Conservation (phyloP, 2,329 filamentous ascomycete genomes). For the Knoxdaviesia proteae region DNA sequence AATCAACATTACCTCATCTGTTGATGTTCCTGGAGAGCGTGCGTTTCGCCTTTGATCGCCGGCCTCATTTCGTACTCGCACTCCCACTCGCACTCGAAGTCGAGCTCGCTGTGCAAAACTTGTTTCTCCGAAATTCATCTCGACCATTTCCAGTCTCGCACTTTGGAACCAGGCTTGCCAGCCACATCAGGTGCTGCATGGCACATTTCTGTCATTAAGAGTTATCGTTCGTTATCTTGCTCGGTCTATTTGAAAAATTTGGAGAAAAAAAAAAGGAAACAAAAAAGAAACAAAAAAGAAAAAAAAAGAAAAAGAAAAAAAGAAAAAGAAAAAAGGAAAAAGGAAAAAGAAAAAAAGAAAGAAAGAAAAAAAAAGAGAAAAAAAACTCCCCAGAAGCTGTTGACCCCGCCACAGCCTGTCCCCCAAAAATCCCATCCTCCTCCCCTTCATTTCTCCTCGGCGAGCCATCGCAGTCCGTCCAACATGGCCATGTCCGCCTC, state of each 20-base stretch:
- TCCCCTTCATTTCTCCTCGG: not conserved
- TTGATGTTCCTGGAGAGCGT: too few species aligned
- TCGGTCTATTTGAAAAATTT: not conserved
- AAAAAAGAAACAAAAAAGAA: not conserved
- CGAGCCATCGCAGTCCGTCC: constrained; percentile 19
- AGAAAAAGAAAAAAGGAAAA: not conserved
- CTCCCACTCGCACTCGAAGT: too few species aligned
- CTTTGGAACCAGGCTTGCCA: too few species aligned
- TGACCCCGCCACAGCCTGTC: not conserved
- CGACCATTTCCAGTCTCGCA: too few species aligned
- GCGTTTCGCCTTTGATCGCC: too few species aligned
- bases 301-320: not conserved
- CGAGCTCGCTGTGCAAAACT: too few species aligned
- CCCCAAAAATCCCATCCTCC: not conserved
- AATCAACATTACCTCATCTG: too few species aligned
- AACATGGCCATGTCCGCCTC: constrained; percentile 21
- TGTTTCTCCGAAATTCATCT: too few species aligned
- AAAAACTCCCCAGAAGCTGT: not conserved
- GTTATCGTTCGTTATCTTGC: too few species aligned
- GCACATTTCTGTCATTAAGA: too few species aligned
- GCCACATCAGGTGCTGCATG: too few species aligned
- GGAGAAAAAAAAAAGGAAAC: not conserved
- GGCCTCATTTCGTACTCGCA: too few species aligned
- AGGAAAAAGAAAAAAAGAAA: not conserved
- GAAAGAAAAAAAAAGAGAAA: not conserved